These are phyloP conservation scores for Auricularia cornea DNA, from an alignment of 768 basidiomycete species.

Conservation along the genomic window DNA sequence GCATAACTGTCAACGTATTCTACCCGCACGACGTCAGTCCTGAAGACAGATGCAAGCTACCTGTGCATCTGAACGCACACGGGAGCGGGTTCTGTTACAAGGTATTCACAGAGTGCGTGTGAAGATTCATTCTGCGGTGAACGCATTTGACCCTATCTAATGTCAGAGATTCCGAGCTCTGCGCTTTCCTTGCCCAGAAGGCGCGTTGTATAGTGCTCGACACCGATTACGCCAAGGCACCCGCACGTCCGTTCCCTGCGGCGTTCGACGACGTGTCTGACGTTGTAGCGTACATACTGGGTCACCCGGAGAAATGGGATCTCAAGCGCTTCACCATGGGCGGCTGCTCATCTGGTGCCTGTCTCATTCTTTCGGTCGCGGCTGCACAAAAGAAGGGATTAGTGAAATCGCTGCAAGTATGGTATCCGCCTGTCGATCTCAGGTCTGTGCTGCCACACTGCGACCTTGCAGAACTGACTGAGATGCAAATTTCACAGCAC, in stretches of 20 bases:
- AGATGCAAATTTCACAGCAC: no score
- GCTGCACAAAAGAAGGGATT: not conserved
- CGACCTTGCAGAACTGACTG: no score
- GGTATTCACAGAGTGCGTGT: not conserved
- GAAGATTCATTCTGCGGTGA: not conserved
- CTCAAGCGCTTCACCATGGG: not conserved
- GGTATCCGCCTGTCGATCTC: not conserved
- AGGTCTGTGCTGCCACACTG: no score
- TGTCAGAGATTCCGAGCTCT: not conserved
- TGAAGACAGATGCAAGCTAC: not conserved
- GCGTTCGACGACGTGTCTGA: not conserved
- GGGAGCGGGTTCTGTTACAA: slow-evolving; percentile 3
- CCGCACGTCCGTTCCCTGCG: slow-evolving; percentile 4
- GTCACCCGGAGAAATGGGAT: not conserved
- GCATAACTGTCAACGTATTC: slow-evolving; percentile 5
- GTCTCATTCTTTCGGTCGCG: not conserved
- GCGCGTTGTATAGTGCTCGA: slow-evolving; percentile 7
- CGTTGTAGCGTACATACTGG: not conserved
- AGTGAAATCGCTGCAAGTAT: not conserved
- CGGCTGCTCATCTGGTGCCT: slow-evolving; percentile 1
- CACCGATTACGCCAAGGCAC: slow-evolving; percentile 8
- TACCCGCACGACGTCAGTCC: not conserved
- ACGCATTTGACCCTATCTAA: not conserved
- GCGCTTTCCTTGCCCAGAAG: slow-evolving; percentile 1
- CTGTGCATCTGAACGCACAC: slow-evolving; percentile 8